phyloP scores from a whole-genome alignment of 345 rosid species.

The Abelmoschus esculentus region DNA sequence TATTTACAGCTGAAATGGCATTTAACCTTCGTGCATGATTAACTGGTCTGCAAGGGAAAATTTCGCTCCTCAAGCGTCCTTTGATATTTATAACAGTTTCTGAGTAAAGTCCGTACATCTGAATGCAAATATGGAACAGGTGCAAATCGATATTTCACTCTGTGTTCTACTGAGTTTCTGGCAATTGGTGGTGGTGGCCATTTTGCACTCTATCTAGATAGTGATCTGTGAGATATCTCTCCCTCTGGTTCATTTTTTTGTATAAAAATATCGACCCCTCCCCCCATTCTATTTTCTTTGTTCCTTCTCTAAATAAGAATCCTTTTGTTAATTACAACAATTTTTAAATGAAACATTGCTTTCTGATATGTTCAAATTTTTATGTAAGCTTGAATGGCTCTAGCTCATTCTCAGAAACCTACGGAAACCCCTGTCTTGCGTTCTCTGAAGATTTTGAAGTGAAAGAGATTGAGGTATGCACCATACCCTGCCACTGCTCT shows the following conservation, averaged over 20 bases:
- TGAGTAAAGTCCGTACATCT: not conserved
- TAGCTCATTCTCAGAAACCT: slow-evolving; percentile 85
- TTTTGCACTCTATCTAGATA: slow-evolving; percentile 84
- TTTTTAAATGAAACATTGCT: not conserved
- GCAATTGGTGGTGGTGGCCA: slow-evolving; percentile 96
- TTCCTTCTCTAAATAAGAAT: not conserved
- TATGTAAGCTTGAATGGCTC: slow-evolving; percentile 61
- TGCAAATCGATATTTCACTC: slow-evolving; percentile 87
- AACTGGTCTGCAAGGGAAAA: not conserved
- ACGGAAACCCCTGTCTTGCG: slow-evolving; percentile 87
- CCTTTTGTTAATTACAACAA: not conserved
- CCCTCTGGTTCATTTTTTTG: not conserved
- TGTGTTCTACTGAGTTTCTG: slow-evolving; percentile 69
- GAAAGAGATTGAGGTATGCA: slow-evolving; percentile 78
- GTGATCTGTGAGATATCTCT: slow-evolving; percentile 60
- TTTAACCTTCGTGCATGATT: not conserved
- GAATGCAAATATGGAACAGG: slow-evolving; percentile 42
- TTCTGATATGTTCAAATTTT: slow-evolving; percentile 7
- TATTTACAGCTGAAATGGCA: not conserved
- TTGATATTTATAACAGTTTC: not conserved
- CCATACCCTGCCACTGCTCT: not conserved
- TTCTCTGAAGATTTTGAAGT: slow-evolving; percentile 75
- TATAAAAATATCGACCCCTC: not conserved
- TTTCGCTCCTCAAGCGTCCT: not conserved
- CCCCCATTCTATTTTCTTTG: too few relatives aligned